These are phyloP conservation scores for Hymenoscyphus infarciens DNA, from an alignment of 2,329 filamentous ascomycete species.

Conservation along the genomic window DNA sequence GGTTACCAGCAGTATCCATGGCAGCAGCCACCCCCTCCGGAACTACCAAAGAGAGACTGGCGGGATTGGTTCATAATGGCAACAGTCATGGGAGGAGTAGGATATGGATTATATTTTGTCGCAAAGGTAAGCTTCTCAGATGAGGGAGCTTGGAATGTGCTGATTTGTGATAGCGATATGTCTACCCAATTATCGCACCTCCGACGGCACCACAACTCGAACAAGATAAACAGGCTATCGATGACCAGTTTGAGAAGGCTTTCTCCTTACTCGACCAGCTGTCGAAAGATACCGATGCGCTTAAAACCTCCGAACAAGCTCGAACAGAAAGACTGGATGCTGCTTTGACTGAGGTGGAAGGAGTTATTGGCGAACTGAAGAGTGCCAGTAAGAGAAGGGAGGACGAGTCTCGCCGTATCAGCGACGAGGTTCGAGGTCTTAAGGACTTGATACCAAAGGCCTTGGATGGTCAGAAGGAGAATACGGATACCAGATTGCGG, in stretches of 20 bases:
- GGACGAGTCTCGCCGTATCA: conserved; percentile 80
- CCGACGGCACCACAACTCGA: conserved; percentile 92
- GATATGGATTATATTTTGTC: conserved; percentile 83
- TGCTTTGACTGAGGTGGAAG: conserved; percentile 79
- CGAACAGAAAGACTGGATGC: conserved; percentile 79
- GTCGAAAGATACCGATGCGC: conserved; percentile 78
- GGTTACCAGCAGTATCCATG: conserved; percentile 53
- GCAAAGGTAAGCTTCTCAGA: conserved; percentile 62
- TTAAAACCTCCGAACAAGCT: conserved; percentile 83
- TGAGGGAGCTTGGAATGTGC: conserved; percentile 8
- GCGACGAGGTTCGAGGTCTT: conserved; percentile 78
- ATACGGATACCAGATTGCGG: conserved; percentile 73
- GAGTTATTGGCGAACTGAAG: conserved; percentile 77
- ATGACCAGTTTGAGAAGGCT: conserved; percentile 88
- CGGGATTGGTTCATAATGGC: conserved; percentile 99
- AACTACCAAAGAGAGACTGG: conserved; percentile 82
- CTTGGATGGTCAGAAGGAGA: conserved; percentile 81
- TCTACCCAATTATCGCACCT: conserved; percentile 84
- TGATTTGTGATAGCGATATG: conserved; percentile 65
- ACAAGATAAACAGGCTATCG: conserved; percentile 88
- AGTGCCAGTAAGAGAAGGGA: conserved; percentile 76
- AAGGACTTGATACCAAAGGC: conserved; percentile 86
- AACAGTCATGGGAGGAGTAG: conserved; percentile 83
- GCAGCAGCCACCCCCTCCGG: conserved; percentile 53
- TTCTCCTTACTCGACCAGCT: conserved; percentile 91